Base-by-base conservation (phyloP, 345 rosid species). In the Gossypium stocksii region DNA sequence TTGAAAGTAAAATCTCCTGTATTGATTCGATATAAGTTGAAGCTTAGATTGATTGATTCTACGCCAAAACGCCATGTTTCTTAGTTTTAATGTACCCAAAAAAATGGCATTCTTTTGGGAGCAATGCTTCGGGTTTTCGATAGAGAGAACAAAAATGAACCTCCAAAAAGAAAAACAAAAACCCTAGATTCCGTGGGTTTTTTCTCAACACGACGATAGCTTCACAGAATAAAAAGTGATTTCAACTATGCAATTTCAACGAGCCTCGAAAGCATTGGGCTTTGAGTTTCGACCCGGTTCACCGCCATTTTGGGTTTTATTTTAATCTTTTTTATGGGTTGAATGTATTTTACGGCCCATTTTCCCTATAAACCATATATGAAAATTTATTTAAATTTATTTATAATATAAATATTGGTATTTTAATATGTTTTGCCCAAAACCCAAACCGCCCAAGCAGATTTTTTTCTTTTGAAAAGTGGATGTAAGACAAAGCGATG, bases 31-130 rank as follows among this genome's bases (percentile, higher is more conserved):
- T 45, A 82, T 19, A 16, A 64, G 44, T 52, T 66, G 79, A 52
- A 83, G 73, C 77, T 73, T 84, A 4, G 84, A 81, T 44, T 74
- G 86, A 63, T 72, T 78, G 73, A 80, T 69, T 83, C 90, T 78
- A 69, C 61, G 70, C 80, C 82, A 85, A 38, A 81, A 79, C 8
- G 77, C 82, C 91, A 86, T 88, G 43, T 38, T 56, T 48, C 41
- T 77, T 65, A 70, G 66, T 27, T 48, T 34, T 38, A 56, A 29
- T 54, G 45, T 7, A 10, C 5, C 20, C 22, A 61, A 56, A 44
- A 56, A 58, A 74, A 4, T 66, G 34, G 77, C 79, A 59, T 80
- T 57, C 58, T 73, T 73, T 17, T 5, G 41, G 58, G 16, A 62
- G 12, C 14, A 46, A 73, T 9, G 22, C 63, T 41, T 20, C 7